Percentiles rank a stretch among this genome's conserved stretches.
Evolutionary conservation across 148 eudicot species (phyloP).

Genomic region (Pharnaceum exiguum): DNA sequence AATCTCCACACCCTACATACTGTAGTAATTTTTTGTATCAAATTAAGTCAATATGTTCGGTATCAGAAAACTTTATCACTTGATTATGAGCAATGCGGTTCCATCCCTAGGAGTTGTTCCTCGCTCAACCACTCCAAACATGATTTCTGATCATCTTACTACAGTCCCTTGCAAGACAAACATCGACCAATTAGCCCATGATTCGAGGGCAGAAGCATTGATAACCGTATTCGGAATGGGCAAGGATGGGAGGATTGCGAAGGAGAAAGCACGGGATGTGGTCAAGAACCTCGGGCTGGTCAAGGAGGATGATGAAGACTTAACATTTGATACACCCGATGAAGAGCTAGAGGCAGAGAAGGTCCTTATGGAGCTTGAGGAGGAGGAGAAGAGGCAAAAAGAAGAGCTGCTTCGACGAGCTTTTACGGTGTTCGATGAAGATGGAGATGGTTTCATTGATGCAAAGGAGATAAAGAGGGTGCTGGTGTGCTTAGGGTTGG

Average conservation of each 20-base stretch:
- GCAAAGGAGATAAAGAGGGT: conserved; percentile 42
- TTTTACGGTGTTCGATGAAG: conserved; percentile 39
- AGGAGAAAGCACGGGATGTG: conserved; percentile 30
- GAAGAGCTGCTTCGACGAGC: conserved; percentile 25
- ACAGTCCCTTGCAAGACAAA: conserved; percentile 9
- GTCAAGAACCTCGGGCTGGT: conserved; percentile 29
- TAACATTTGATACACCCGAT: conserved; percentile 17
- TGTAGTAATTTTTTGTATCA: not conserved
- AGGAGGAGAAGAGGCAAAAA: conserved; percentile 21
- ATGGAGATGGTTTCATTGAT: conserved; percentile 39
- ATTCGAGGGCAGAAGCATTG: conserved; percentile 27
- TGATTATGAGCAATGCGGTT: conserved; percentile 20
- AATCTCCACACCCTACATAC: too few relatives aligned
- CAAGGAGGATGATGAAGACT: conserved; percentile 9
- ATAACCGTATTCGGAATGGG: conserved; percentile 38
- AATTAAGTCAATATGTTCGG: conserved; percentile 20
- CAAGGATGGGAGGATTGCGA: conserved; percentile 32
- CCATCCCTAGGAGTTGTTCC: conserved; percentile 26
- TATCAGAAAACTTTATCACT: conserved; percentile 15
- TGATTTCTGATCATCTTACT: conserved; percentile 10
- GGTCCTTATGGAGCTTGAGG: conserved; percentile 18
- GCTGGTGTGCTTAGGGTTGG: conserved; percentile 36
- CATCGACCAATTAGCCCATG: conserved; percentile 9
- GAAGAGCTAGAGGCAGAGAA: conserved; percentile 24
- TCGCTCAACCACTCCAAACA: conserved; percentile 12